Evolutionary conservation across 2,329 filamentous ascomycete species (phyloP), one percentile per base, ranked within the genome.

Genomic region (Pseudonectria foliicola): DNA sequence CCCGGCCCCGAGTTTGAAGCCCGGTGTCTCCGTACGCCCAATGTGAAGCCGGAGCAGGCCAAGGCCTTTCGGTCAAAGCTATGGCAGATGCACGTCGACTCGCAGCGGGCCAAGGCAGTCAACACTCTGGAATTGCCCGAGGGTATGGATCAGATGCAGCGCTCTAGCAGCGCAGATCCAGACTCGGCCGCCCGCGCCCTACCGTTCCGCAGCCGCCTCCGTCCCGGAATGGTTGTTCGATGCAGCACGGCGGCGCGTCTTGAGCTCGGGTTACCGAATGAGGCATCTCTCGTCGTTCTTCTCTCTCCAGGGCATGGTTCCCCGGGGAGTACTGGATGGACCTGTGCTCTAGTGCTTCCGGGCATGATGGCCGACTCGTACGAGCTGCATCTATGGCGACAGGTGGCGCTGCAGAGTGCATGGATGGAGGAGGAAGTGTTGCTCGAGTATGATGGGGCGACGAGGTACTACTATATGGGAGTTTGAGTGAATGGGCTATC

Each of bases 61-160:
- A 53, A 49, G 3, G 61, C 62, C 4, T 64, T 70, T 33, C 56
- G 60, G 11, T 40, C 51, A 14, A 69, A 68, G 38, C 47, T 69
- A 1, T 68, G 64, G 66, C 50, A 53, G 13, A 37, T 65, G 26
- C 64, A 68, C 29, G 46, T 66, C 8, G 64, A 68, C 37, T 63
- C 62, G 1, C 52, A 55, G 18, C 46, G 42, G 7, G 35, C 23
- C 27, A 21, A 33, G 13, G 14, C 10, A 21, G 25, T n/a, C 28
- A 1, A 13, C 38, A 15, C 34, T n/a, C n/a, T n/a, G n/a, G n/a
- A n/a, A n/a, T n/a, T n/a, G n/a, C n/a, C n/a, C n/a, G n/a, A n/a
- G n/a, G n/a, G n/a, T n/a, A n/a, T n/a, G 35, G 2, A 30, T 45
- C 2, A 31, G 23, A 18, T 31, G 7, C 27, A 35, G 37, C 16